These are phyloP conservation scores for Vitis riparia DNA, from an alignment of 164 flowering plant genomes.

Conservation along the genomic window DNA sequence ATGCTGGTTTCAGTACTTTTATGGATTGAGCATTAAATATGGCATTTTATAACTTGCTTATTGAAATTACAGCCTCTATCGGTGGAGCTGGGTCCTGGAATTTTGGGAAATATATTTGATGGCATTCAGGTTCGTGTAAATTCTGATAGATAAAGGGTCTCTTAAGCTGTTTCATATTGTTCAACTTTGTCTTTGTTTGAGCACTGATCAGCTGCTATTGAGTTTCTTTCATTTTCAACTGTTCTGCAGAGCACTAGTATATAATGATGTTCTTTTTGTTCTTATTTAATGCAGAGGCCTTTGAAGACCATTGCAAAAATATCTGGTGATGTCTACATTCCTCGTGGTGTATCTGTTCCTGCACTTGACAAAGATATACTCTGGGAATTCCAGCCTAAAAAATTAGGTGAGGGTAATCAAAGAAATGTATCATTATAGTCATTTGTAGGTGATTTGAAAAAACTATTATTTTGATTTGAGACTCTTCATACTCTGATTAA, in stretches of 20 bases:
- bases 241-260: no score
- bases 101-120: conserved; percentile 96
- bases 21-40: background rate
- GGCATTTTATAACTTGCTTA: background rate
- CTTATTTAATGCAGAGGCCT: conserved; percentile 68
- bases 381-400: conserved; percentile 96
- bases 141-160: background rate
- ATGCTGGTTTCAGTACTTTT: background rate
- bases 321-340: conserved; percentile 98
- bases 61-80: conserved; percentile 80
- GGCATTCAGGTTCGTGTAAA: conserved; percentile 85
- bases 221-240: background rate
- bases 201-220: background rate
- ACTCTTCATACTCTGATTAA: background rate
- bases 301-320: conserved; percentile 88
- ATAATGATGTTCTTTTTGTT: background rate
- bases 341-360: conserved; percentile 98
- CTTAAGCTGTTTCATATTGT: background rate
- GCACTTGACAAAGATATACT: conserved; percentile 93
- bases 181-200: background rate
- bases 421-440: background rate
- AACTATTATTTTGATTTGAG: background rate
- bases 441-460: background rate
- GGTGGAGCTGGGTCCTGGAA: conserved; percentile 98
- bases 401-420: conserved; percentile 67